These are phyloP conservation scores for Aureobasidium uvarum DNA, from an alignment of 2,329 filamentous ascomycete genomes.

Conservation along the genomic window DNA sequence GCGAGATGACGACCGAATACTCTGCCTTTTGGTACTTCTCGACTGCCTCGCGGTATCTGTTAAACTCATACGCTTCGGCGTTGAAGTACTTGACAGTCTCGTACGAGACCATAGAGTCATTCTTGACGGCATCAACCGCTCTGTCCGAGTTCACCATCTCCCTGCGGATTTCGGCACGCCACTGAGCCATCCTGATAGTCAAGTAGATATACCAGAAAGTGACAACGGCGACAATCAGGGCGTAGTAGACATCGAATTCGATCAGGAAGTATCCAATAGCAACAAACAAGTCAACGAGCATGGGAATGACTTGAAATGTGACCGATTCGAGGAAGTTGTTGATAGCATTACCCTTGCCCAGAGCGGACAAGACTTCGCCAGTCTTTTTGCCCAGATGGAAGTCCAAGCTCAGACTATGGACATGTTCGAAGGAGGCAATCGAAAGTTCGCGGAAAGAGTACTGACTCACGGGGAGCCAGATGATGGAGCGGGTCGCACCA, in stretches of 20 bases:
- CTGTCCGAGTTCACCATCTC: conserved; percentile 94
- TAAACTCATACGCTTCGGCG: conserved; percentile 59
- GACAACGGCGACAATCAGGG: conserved; percentile 82
- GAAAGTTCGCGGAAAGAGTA: conserved; percentile 95
- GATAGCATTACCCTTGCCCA: conserved; percentile 95
- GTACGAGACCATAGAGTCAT: conserved; percentile 98
- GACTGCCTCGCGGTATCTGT: conserved; percentile 57
- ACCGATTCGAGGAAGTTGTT: conserved; percentile 96
- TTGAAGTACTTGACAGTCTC: conserved; percentile 72
- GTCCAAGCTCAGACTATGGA: conserved; percentile 90
- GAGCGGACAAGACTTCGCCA: conserved; percentile 88
- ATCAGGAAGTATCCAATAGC: conserved; percentile 79
- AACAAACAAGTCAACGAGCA: conserved; percentile 84
- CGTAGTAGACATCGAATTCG: conserved; percentile 83
- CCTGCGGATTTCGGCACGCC: conserved; percentile 83
- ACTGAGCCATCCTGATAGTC: conserved; percentile 93
- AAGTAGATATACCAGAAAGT: conserved; percentile 97
- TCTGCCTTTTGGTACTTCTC: conserved; percentile 58
- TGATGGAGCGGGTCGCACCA: conserved; percentile 73
- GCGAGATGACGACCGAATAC: conserved; percentile 55
- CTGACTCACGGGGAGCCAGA: conserved; percentile 97
- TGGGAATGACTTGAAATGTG: conserved; percentile 92
- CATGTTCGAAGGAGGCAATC: conserved; percentile 94
- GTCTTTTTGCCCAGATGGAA: conserved; percentile 97
- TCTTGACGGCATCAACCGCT: conserved; percentile 96